Base-by-base conservation (phyloP, 495 filamentous ascomycete genomes). In the Aspergillus sparsus region DNA sequence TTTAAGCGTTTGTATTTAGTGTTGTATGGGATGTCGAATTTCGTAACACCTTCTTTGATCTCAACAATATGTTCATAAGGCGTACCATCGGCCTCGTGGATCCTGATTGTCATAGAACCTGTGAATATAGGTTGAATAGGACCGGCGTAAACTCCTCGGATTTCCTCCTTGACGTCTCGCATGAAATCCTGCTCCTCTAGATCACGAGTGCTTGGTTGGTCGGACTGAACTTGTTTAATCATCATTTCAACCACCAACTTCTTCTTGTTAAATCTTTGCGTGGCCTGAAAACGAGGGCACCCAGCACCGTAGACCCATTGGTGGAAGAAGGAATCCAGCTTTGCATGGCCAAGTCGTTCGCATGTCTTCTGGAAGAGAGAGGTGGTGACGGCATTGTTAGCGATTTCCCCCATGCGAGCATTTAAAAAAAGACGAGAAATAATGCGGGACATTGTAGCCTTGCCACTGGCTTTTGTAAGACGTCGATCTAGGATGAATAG, bases 1-100 rank as follows among this genome's bases (percentile, higher is more conserved):
- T 99, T 99, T 37, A 99, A 79, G 2, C 94, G 87, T 78, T 98
- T 99, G 72, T 99, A 99, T 68, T 99, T 99, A 0, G 94, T 99
- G 68, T 98, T 98, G 68, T 99, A 99, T 12, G 93, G 92, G 58
- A 99, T 97, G 49, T 97, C 92, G 57, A 97, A 87, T 58, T 85
- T 89, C 7, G 87, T 89, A 41, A 83, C 79, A 7, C 86, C 85
- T 56, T 97, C 92, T 63, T 91, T 92, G 69, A 99, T 95, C 56
- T 96, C 89, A 31, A 97, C 90, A 63, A 97, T 96, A 68, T 99
- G 94, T 73, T 99, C 94, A 71, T 99, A 99, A 18, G 94, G 94
- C 3, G 95, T 98, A 13, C 94, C 94, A 69, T 99, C 95, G 31
- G 94, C 95, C 75, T 99, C 94, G 76, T 99, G 94, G 61, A 99